Base-by-base conservation (phyloP, 106 monocot species). In the Dendrobium huoshanense region DNA sequence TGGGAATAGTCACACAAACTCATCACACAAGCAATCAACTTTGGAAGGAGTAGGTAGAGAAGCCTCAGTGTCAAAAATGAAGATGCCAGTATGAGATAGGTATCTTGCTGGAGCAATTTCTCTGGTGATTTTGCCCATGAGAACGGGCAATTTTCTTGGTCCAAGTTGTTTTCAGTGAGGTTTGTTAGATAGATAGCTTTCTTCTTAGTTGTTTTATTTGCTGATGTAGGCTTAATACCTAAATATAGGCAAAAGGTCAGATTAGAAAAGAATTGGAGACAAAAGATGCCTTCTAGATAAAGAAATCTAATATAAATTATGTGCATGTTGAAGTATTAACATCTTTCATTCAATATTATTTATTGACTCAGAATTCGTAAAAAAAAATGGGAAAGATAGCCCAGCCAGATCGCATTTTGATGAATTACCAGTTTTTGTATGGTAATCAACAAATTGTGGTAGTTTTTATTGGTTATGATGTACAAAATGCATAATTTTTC, bases 101-200 rank as follows among this genome's bases (percentile, higher is more conserved):
- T 81, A 31, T 87, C 87, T 67, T 87, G 81, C 79, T 85, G 83
- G 47, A 92, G 80, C 75, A 95, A 64, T 45, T 87, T 95, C 84
- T 95, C 95, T 5, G 95, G 95, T 10, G 95, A 95, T 58, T 83
- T 89, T 41, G 92, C 95, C 92, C 90, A 95, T 40, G 92, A 86
- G 83, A 95, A 95, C 5, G 92, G 92, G 31, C 95, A 95, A 22
- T 84, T 88, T 25, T 95, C 95, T 13, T 74, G 86, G 2, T 79
- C 65, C 41, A 84, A 81, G 29, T 65, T 77, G 29, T 64, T 58
- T 29, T 84, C 79, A 49, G 67, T 24, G 75, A 58, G 65, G 48
- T 81, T 81, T 55, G 49, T 65, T 27, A 75, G 61, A 17, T 54
- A 61, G 0, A 72, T 64, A 48, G 79, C 24, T 45, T 74, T 80